These are phyloP conservation scores for Sungouiozyma ichnusensis DNA, from an alignment of 805 yeast genomes.

Conservation along the genomic window DNA sequence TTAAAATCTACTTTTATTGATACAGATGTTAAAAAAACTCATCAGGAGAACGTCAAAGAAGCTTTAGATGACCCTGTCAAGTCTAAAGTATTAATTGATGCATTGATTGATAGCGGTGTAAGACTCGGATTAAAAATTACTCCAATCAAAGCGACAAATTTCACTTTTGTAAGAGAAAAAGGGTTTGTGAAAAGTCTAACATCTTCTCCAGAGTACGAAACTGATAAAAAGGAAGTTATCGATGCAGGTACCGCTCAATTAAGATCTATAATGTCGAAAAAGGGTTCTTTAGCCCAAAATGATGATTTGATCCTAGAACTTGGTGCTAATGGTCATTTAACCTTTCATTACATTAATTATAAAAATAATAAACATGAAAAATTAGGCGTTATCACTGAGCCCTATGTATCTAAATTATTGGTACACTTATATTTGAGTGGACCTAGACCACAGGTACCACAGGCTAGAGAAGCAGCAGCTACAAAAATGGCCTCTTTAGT, in stretches of 20 bases:
- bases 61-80: slow-evolving; percentile 42
- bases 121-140: slow-evolving; percentile 64
- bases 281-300: slow-evolving; percentile 68
- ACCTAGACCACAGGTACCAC: slow-evolving; percentile 25
- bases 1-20: slow-evolving; percentile 31
- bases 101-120: slow-evolving; percentile 48
- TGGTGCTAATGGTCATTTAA: slow-evolving; percentile 36
- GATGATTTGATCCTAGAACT: slow-evolving; percentile 54
- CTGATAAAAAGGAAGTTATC: slow-evolving; percentile 33
- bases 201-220: slow-evolving; percentile 52
- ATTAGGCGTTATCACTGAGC: slow-evolving; percentile 54
- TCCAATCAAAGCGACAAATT: slow-evolving; percentile 87
- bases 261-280: slow-evolving; percentile 48
- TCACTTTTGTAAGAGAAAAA: slow-evolving; percentile 82
- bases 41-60: slow-evolving; percentile 30
- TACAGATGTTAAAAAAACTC: slow-evolving; percentile 25
- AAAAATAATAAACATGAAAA: slow-evolving; percentile 27
- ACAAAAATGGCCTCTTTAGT: slow-evolving; percentile 14
- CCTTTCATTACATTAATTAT: slow-evolving; percentile 34
- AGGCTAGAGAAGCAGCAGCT: slow-evolving; percentile 19
- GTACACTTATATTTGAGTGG: slow-evolving; percentile 71
- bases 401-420: slow-evolving; percentile 54
- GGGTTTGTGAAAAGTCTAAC: slow-evolving; percentile 61
- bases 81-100: slow-evolving; percentile 44
- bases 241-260: slow-evolving; percentile 60